A percentile compares a stretch with the other conserved stretches of the same genome.
phyloP scores from a whole-genome alignment of 1,284 basidiomycete genomes.

The Vanrija sp. region DNA sequence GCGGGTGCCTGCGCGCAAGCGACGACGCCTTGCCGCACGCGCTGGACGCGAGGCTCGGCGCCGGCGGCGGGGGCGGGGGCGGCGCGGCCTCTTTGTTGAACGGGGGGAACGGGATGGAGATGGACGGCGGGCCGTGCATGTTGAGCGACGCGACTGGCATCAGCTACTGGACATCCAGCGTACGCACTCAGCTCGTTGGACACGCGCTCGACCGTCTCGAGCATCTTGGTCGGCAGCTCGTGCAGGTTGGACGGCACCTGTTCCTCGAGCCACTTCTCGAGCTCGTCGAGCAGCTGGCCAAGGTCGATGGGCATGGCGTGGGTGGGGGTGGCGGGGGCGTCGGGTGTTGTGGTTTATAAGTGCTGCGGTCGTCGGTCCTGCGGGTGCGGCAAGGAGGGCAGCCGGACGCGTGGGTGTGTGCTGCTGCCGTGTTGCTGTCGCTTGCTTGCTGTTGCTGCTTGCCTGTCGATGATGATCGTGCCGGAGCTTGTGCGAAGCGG shows the following conservation, averaged over 20 bases:
- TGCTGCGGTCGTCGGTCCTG: too few species aligned
- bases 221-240: slow-evolving; percentile 43
- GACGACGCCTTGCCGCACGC: slow-evolving; percentile 8
- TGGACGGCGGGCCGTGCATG: slow-evolving; percentile 42
- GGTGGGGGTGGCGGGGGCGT: neutral
- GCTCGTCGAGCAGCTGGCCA: slow-evolving; percentile 40
- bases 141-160: slow-evolving; percentile 43
- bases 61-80: slow-evolving; percentile 31
- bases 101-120: slow-evolving; percentile 47
- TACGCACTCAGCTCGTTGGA: slow-evolving; percentile 44
- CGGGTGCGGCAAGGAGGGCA: too few species aligned
- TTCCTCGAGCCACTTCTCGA: slow-evolving; percentile 46
- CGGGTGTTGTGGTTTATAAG: too few species aligned
- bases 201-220: slow-evolving; percentile 45
- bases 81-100: slow-evolving; percentile 35
- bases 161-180: too few species aligned
- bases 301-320: slow-evolving; percentile 36
- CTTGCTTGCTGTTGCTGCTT: too few species aligned
- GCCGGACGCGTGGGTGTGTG: too few species aligned
- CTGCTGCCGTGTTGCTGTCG: too few species aligned
- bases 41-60: slow-evolving; percentile 8
- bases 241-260: slow-evolving; percentile 45
- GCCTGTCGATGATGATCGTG: neutral
- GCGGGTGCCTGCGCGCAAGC: slow-evolving; percentile 25
- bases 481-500: slow-evolving; percentile 4